Conservation (phyloP, 2,329 filamentous ascomycete genomes). For the Teratosphaeria gauchensis region DNA sequence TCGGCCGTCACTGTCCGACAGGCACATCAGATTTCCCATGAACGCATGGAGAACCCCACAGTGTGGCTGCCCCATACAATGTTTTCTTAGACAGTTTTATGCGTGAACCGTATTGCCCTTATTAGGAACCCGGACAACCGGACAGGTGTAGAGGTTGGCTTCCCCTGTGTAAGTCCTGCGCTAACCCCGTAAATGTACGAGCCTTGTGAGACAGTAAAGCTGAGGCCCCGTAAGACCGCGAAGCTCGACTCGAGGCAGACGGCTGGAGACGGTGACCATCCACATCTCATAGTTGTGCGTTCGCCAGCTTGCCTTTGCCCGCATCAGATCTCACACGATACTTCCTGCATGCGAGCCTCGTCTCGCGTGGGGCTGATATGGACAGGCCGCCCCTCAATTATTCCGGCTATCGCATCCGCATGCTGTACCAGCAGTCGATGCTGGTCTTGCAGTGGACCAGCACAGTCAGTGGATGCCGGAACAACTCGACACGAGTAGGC, state of each 20-base stretch:
- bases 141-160: background rate
- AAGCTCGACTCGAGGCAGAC: background rate
- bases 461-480: background rate
- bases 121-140: background rate
- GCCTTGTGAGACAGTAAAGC: background rate
- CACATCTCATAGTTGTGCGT: background rate
- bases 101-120: background rate
- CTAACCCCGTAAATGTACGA: background rate
- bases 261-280: background rate
- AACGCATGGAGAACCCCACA: background rate
- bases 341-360: background rate
- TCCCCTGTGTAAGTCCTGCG: background rate
- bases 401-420: background rate
- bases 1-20: background rate
- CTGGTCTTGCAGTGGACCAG: background rate
- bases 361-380: background rate
- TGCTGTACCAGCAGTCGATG: background rate
- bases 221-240: background rate
- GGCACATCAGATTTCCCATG: background rate
- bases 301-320: background rate
- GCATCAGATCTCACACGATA: background rate
- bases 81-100: background rate
- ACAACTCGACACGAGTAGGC: background rate
- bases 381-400: background rate
- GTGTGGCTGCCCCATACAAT: background rate